Base-by-base conservation (phyloP, 2,329 filamentous ascomycete genomes). In the Chaetomium olivaceum region DNA sequence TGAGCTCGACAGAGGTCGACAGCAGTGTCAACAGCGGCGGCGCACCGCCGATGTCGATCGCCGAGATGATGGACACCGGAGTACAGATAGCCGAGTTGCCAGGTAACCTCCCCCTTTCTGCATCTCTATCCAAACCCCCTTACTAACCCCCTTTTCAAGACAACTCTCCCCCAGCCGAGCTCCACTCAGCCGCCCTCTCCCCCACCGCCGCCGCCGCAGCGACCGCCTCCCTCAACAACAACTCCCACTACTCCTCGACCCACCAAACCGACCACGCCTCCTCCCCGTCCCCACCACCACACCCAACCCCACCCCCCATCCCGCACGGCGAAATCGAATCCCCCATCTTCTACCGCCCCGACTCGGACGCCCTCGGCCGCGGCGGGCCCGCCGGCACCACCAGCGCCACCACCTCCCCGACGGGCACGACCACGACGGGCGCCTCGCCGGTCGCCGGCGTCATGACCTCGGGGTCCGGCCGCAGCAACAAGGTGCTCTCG, bases 161-260 rank as follows among this genome's bases (percentile, higher is more conserved):
- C 67, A 82, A 79, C 0, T 82, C 81, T 0, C 74, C 76, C 0
- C 77, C 70, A 0, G 74, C 73, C 19, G 84, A 86, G 67, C 77
- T 86, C 2, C 77, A 80, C 21, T 61, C 60, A 51, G 29, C 60
- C 64, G 81, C 79, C 1, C 77, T 76, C 48, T 51, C 33, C 29
- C 25, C 61, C 76, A 80, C 54, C 75, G 80, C 56, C 75, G 77
- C 62, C 75, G 74, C 46, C 71, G 78, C 71, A 73, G 76, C 2
- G 72, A 73, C 58, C 55, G 70, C 46, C 36, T 69, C 71, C 14
- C 68, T 75, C n/a, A 74, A 72, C 52, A 76, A 73, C 69, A 27
- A 72, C 73, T 1, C 73, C 1, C 72, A 70, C n/a, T 74, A 77
- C 67, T 70, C 72, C 2, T 56, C 55, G 50, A 71, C 67, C 2